phyloP scores from a whole-genome alignment of 1,139 yeast genomes.

The Suhomyces kunorum region DNA sequence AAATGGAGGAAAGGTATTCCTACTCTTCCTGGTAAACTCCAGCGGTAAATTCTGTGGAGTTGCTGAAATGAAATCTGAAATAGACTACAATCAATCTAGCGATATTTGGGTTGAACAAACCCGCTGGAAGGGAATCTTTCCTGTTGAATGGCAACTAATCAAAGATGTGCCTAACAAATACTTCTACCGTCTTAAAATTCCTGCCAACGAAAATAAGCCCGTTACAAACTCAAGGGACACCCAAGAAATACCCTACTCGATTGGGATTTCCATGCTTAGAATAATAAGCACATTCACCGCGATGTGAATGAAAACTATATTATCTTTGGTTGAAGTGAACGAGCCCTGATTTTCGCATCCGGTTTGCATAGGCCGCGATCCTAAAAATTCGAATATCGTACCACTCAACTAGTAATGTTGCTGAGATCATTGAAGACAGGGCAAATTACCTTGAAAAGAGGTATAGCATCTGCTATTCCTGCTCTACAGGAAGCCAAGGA shows the following conservation, averaged over 20 bases:
- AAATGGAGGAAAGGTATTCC: constrained; percentile 36
- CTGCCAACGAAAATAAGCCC: constrained; percentile 51
- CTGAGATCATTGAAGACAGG: constrained; percentile 4
- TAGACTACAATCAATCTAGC: constrained; percentile 38
- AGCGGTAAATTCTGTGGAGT: constrained; percentile 64
- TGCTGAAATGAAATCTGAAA: constrained; percentile 52
- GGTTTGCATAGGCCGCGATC: constrained; percentile 1
- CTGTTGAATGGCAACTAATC: constrained; percentile 53
- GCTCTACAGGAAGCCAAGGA: constrained; percentile 13
- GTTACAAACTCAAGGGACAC: constrained; percentile 64
- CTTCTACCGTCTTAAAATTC: constrained; percentile 46
- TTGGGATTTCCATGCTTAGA: constrained; percentile 51
- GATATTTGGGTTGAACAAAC: constrained; percentile 51
- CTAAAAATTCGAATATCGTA: constrained; percentile 5
- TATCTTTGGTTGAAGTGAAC: background rate
- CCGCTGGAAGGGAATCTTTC: constrained; percentile 54
- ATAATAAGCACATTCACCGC: constrained; percentile 35
- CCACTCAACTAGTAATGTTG: constrained; percentile 7
- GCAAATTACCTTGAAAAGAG: constrained; percentile 1
- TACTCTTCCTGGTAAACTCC: constrained; percentile 60
- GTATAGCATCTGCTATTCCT: background rate
- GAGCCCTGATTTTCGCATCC: constrained; percentile 4
- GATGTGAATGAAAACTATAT: too few relatives aligned
- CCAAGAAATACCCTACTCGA: constrained; percentile 48
- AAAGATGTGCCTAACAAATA: constrained; percentile 52